Conservation (phyloP, 148 eudicot genomes). For the Nepenthes mirabilis region DNA sequence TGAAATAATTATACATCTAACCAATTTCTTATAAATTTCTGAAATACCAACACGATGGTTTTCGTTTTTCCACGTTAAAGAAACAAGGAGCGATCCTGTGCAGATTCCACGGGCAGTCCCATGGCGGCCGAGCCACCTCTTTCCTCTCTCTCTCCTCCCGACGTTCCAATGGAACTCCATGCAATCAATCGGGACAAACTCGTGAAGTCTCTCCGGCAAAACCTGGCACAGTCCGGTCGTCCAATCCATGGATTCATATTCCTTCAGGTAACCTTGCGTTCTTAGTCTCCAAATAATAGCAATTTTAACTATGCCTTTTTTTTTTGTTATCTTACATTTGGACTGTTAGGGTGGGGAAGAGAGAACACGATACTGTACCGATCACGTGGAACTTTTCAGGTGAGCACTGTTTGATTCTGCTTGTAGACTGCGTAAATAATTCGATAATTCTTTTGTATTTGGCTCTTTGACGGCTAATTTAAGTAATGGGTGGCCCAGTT, state of each 20-base stretch:
- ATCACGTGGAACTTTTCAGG: slow-evolving; percentile 71
- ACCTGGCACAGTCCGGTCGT: slow-evolving; percentile 33
- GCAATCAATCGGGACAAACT: slow-evolving; percentile 47
- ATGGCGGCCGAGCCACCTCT: slow-evolving; percentile 27
- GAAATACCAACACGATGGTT: too few relatives aligned
- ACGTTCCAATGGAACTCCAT: slow-evolving; percentile 56
- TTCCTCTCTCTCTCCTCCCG: slow-evolving; percentile 43
- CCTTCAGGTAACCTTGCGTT: slow-evolving; percentile 43
- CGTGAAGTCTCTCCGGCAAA: slow-evolving; percentile 39
- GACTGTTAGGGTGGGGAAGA: slow-evolving; percentile 74
- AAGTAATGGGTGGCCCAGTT: too few relatives aligned
- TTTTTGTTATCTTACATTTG: neutral
- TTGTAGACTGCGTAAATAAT: neutral
- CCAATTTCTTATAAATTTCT: too few relatives aligned
- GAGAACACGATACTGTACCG: slow-evolving; percentile 75
- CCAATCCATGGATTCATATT: slow-evolving; percentile 56
- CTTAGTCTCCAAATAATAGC: neutral
- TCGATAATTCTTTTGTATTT: neutral
- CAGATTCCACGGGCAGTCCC: slow-evolving; percentile 2
- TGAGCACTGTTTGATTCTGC: neutral
- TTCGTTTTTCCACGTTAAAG: too few relatives aligned
- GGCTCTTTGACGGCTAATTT: neutral
- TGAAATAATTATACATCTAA: too few relatives aligned
- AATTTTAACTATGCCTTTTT: neutral
- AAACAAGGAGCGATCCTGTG: too few relatives aligned